A percentile compares a stretch with the other conserved stretches of the same genome.
Evolutionary conservation across 352 stramenopile genomes (phyloP).

Genomic region (Phytophthora uliginosa): DNA sequence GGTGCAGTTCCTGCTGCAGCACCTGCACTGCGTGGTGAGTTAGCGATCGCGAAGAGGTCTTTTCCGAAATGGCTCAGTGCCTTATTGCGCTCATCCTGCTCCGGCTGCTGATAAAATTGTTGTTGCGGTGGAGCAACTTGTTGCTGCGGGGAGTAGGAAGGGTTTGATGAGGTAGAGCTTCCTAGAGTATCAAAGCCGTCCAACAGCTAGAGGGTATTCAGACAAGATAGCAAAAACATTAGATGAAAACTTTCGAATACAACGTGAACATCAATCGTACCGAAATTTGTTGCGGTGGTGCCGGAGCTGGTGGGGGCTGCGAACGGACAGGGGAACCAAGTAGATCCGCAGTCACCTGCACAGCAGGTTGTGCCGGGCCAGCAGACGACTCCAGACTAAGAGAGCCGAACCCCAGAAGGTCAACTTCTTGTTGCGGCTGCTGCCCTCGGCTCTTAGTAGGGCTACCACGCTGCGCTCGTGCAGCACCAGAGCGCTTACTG

Average conservation of each 20-base stretch:
- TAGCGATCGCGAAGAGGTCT: constrained; percentile 88
- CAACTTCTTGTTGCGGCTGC: constrained; percentile 62
- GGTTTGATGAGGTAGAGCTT: constrained; percentile 43
- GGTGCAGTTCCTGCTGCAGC: constrained; percentile 19
- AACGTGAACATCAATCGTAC: constrained; percentile 38
- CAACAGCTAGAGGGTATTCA: constrained; percentile 39
- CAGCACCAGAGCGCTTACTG: constrained; percentile 14
- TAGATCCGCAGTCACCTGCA: constrained; percentile 27
- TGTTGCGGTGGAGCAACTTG: constrained; percentile 36
- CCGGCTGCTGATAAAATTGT: constrained; percentile 41
- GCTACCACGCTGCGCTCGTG: constrained; percentile 29
- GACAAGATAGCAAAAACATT: constrained; percentile 8
- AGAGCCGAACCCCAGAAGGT: constrained; percentile 81
- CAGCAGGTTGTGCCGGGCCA: constrained; percentile 19
- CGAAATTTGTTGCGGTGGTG: constrained; percentile 61
- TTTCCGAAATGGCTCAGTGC: constrained; percentile 86
- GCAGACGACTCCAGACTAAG: constrained; percentile 58
- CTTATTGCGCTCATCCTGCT: constrained; percentile 70
- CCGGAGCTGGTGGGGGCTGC: constrained; percentile 27
- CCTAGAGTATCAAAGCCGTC: constrained; percentile 62
- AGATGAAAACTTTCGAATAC: constrained; percentile 20
- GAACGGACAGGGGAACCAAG: constrained; percentile 33
- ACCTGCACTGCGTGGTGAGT: constrained; percentile 69
- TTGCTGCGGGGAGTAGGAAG: constrained; percentile 47
- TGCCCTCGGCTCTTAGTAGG: constrained; percentile 23